Evolutionary conservation across 164 flowering plant species (phyloP).

Genomic region (Buxus sempervirens): DNA sequence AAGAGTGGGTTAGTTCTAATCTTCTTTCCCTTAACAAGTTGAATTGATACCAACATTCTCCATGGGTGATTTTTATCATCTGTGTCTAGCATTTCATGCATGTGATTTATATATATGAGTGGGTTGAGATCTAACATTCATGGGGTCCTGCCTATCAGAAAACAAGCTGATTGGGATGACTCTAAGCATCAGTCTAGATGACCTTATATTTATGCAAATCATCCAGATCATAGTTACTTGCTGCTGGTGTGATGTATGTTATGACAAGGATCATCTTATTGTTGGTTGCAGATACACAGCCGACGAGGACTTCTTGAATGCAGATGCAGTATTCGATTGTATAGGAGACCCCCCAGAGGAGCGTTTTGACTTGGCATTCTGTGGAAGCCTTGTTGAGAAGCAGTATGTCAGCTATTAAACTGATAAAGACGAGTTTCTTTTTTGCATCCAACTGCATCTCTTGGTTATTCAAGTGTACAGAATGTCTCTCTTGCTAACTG

Average conservation of each 20-base stretch:
- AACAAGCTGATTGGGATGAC: not conserved
- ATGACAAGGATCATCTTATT: not conserved
- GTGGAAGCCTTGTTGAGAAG: slow-evolving; percentile 81
- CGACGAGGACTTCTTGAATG: slow-evolving; percentile 79
- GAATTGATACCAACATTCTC: not conserved
- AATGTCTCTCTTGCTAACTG: no score
- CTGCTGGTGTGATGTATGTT: not conserved
- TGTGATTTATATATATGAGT: not conserved
- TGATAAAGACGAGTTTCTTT: no score
- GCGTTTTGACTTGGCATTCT: slow-evolving; percentile 81
- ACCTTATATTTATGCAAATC: not conserved
- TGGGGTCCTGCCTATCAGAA: not conserved
- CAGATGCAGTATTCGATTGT: slow-evolving; percentile 92
- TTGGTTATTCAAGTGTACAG: no score
- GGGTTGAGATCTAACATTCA: not conserved
- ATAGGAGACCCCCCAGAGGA: slow-evolving; percentile 92
- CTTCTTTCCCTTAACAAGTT: slow-evolving; percentile 1
- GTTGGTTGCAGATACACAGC: slow-evolving; percentile 72
- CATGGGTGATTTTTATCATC: not conserved
- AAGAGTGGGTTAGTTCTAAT: slow-evolving; percentile 59
- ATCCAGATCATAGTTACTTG: not conserved
- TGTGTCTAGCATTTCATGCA: not conserved
- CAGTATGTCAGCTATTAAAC: slow-evolving; percentile 59
- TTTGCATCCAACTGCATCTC: no score
- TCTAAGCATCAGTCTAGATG: not conserved